Percentiles rank a stretch among this genome's conserved stretches.
These are phyloP conservation scores for Debaryomyces fabryi DNA, from an alignment of 1,139 yeast genomes.

Conservation along the genomic window DNA sequence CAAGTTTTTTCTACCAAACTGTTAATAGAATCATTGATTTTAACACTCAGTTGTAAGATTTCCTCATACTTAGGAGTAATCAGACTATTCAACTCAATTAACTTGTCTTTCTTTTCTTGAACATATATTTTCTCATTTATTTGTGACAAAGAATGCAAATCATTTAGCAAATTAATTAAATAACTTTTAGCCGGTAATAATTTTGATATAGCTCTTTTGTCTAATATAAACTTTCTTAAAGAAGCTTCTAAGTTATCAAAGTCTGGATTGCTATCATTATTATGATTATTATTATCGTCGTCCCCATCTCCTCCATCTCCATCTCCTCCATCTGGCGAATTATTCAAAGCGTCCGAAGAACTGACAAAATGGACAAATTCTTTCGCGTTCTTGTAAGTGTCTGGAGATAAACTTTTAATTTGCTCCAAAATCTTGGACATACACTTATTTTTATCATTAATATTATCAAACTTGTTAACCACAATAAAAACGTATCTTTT, in stretches of 20 bases:
- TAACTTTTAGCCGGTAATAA: constrained; percentile 91
- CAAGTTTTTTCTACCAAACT: constrained; percentile 63
- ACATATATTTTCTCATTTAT: constrained; percentile 61
- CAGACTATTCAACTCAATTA: constrained; percentile 47
- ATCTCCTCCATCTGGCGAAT: constrained; percentile 28
- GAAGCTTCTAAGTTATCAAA: constrained; percentile 86
- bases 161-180: constrained; percentile 66
- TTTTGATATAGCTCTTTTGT: constrained; percentile 87
- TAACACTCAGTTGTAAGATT: constrained; percentile 52
- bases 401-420: constrained; percentile 86
- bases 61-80: constrained; percentile 68
- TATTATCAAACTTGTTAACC: constrained; percentile 87
- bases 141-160: constrained; percentile 60
- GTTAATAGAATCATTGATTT: constrained; percentile 62
- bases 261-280: constrained; percentile 49
- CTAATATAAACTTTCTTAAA: constrained; percentile 81
- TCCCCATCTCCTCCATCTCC: constrained; percentile 42
- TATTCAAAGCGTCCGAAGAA: constrained; percentile 48
- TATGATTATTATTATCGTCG: constrained; percentile 23
- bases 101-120: constrained; percentile 48
- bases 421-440: constrained; percentile 77
- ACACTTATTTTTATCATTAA: constrained; percentile 79
- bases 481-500: constrained; percentile 92
- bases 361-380: constrained; percentile 96
- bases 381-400: constrained; percentile 79